Evolutionary conservation across 257 asterid genomes (phyloP), one percentile per base, ranked within the genome.

Genomic region (Nicotiana undulata): DNA sequence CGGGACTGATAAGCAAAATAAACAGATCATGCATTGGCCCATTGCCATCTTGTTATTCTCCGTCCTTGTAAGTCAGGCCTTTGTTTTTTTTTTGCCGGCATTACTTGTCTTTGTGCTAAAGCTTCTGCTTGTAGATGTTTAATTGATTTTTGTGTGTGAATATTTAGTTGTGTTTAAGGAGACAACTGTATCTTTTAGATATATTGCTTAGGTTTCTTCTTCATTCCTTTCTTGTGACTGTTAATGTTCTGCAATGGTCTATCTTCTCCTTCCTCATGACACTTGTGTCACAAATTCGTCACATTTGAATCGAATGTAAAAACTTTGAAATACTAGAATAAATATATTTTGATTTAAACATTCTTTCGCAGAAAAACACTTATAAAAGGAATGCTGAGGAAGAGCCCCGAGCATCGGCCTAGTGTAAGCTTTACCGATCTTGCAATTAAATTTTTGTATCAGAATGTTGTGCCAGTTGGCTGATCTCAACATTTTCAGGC

Each of bases 1-100:
- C 98, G 13, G 98, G 99, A 82, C 81, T 96, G 68, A 94, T 96
- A 85, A 96, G 99, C 89, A 96, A 96, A 90, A 93, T 96, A 68
- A 94, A 96, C 81, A 86, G 99, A 84, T 94, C 98, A 29, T 96
- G 98, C 22, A 94, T 96, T 22, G 99, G 99, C 78, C 98, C 98
- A 78, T 84, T 96, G 89, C 99, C 99, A 67, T 84, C 99, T 32
- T 93, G 98, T 87, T 96, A 96, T 90, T 94, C 99, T 72, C 97
- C 97, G 40, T 89, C 90, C 84, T 84, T 96, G 99, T 96, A 88
- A 92, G 99, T 87, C 80, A 49, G 61, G 63, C 46, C 10, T 16
- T 51, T 24, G 40, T 74, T 49, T 74, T 49, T 49, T 16, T 49
- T 49, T 72, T 49, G 44, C 26, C 8, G 22, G 16, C 0, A 24